phyloP scores from a whole-genome alignment of 176 grass and related monocot genomes.

The Canna indica region DNA sequence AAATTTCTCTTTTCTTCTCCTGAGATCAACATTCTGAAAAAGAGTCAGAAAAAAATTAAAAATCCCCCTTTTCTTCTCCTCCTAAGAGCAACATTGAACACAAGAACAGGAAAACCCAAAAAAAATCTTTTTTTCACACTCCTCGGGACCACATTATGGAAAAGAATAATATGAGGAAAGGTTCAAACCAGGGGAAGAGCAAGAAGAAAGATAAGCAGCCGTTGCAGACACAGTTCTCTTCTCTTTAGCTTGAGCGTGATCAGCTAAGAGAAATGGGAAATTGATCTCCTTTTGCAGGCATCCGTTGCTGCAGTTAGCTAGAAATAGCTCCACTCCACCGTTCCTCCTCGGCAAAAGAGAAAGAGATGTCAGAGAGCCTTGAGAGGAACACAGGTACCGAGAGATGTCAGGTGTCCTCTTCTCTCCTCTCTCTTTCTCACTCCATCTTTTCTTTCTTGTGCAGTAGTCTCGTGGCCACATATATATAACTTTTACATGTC shows the following conservation, averaged over 20 bases:
- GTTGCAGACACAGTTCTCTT: background rate
- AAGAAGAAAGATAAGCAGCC: background rate
- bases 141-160: background rate
- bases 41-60: background rate
- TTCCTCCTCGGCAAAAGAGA: background rate
- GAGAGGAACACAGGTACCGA: background rate
- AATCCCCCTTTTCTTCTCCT: background rate
- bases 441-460: background rate
- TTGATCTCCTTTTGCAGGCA: background rate
- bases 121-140: background rate
- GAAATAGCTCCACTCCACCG: background rate
- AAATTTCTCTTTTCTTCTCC: background rate
- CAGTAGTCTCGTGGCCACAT: background rate
- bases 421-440: background rate
- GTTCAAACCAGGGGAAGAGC: background rate
- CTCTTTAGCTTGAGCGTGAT: background rate
- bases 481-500: too few relatives aligned
- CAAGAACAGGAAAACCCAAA: background rate
- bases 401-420: background rate
- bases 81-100: background rate
- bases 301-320: too few relatives aligned
- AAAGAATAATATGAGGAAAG: background rate
- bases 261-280: background rate
- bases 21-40: background rate
- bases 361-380: background rate